phyloP scores from a whole-genome alignment of 176 grass and related monocot species.

The Pharus latifolius region DNA sequence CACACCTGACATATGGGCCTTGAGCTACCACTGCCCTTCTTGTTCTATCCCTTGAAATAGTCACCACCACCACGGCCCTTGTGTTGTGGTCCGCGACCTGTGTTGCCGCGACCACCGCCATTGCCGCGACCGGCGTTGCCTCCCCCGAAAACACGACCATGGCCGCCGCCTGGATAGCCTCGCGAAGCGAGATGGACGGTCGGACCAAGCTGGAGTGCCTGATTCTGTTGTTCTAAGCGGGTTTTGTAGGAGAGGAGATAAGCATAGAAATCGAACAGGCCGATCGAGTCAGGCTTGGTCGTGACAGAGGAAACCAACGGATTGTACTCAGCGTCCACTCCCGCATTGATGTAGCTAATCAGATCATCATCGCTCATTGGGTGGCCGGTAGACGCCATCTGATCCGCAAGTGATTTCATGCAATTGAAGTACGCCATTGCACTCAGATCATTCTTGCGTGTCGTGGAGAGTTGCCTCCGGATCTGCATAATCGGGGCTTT shows the following conservation, averaged over 20 bases:
- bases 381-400: background rate
- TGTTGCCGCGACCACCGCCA: too few relatives aligned
- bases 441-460: background rate
- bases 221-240: background rate
- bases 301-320: background rate
- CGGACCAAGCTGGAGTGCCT: background rate
- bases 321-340: background rate
- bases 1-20: background rate
- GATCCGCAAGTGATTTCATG: background rate
- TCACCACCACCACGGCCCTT: background rate
- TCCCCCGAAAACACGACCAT: background rate
- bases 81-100: background rate
- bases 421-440: background rate
- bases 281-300: background rate
- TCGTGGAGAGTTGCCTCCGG: background rate
- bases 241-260: background rate
- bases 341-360: background rate
- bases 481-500: too few relatives aligned
- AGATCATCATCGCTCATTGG: background rate
- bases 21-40: background rate
- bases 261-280: background rate
- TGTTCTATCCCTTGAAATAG: too few relatives aligned
- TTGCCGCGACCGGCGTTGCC: too few relatives aligned
- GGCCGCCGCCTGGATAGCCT: background rate
- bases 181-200: background rate